These are phyloP conservation scores for Linnemannia exigua DNA, from an alignment of 192 early-diverging fungal species.

Conservation along the genomic window DNA sequence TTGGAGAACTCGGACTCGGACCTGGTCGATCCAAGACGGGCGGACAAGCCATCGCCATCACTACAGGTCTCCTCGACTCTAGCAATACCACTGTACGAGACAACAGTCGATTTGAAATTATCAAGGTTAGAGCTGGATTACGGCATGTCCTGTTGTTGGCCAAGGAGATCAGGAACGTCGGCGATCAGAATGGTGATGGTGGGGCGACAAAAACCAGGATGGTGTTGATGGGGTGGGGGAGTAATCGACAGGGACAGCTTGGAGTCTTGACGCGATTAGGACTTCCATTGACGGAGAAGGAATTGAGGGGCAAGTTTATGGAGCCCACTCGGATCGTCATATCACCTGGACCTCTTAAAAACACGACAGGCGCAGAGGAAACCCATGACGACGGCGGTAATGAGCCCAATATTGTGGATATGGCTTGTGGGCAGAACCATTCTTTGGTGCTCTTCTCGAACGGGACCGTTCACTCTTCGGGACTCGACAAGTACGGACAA, in stretches of 20 bases:
- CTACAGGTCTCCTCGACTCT: neutral
- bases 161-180: conserved; percentile 42
- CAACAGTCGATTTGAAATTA: conserved; percentile 31
- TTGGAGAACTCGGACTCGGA: conserved; percentile 67
- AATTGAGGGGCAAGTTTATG: conserved; percentile 39
- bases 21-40: conserved; percentile 35
- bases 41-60: conserved; percentile 19
- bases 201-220: neutral
- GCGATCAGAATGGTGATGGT: no score
- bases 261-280: conserved; percentile 34
- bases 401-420: conserved; percentile 55
- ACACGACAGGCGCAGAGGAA: neutral
- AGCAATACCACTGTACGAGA: neutral
- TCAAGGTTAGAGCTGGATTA: conserved; percentile 71
- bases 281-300: conserved; percentile 19
- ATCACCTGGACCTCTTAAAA: neutral
- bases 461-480: conserved; percentile 65
- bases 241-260: conserved; percentile 72
- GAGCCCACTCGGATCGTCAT: conserved; percentile 42
- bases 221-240: conserved; percentile 64
- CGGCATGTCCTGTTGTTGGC: conserved; percentile 73
- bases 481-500: conserved; percentile 77
- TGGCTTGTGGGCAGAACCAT: conserved; percentile 78
- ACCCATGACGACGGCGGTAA: neutral
- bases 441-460: conserved; percentile 64